phyloP scores from a whole-genome alignment of 78 protist genomes.

The Pigoraptor vietnamica region DNA sequence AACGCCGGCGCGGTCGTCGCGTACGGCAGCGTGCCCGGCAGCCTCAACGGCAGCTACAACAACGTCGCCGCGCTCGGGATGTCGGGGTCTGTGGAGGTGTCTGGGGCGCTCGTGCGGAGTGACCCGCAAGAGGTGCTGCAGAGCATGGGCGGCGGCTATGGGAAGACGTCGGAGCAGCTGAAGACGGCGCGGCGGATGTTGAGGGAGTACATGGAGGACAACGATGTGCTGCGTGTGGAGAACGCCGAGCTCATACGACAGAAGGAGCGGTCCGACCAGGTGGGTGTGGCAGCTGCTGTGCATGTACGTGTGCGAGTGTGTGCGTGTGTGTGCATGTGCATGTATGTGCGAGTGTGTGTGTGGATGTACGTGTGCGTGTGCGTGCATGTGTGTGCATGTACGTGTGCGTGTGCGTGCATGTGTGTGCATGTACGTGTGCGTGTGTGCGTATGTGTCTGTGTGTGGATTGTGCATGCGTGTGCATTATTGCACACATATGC shows the following conservation, averaged over 20 bases:
- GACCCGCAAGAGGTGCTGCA: neutral
- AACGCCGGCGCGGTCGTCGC: neutral
- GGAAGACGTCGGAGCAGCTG: neutral
- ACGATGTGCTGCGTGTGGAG: neutral
- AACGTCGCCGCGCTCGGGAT: neutral
- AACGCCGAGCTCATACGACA: neutral
- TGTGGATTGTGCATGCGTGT: neutral
- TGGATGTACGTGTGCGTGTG: neutral
- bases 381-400: neutral
- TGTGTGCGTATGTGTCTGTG: neutral
- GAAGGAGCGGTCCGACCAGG: neutral
- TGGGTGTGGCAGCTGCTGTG: neutral
- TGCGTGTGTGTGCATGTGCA: neutral
- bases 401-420: neutral
- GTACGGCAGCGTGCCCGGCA: neutral
- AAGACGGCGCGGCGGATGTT: neutral
- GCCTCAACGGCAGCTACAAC: neutral
- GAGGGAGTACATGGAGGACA: neutral
- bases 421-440: neutral
- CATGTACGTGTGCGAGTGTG: neutral
- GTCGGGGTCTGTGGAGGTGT: neutral
- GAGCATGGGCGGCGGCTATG: neutral
- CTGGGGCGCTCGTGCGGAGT: neutral
- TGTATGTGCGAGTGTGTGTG: neutral
- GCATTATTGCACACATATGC: neutral